Evolutionary conservation across 805 yeast species (phyloP), one percentile per base, ranked within the genome.

Genomic region (Cyberlindnera nakhonratchasimensis): DNA sequence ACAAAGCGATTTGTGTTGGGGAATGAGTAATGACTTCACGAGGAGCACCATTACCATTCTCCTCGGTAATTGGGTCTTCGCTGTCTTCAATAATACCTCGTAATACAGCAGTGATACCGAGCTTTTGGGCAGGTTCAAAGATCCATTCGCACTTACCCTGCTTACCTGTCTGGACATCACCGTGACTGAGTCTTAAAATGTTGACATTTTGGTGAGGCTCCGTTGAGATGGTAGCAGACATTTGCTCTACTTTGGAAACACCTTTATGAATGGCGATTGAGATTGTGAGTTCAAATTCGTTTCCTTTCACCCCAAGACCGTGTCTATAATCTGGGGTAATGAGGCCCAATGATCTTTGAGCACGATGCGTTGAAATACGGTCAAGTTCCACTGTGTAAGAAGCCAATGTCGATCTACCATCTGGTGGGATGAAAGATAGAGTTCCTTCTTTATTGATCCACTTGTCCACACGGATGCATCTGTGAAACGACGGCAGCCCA

Each of bases 361-460:
- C 26, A 12, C 46, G 52, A 1, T 48, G 43, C 2, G 38, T 5
- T 5, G 60, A 46, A 30, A 48, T 41, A 18, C 44, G 45, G 40
- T 62, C 64, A 14, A 82, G 54, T 49, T 84, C 85, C 23, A 85
- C 60, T 6, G 74, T 69, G 61, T 90, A 90, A 9, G 75, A 62
- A 72, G 82, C 74, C 18, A 90, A 58, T 3, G 71, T 67, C 30
- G 79, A 77, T 45, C 67, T 72, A 6, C 95, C 97, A 62, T 91
- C 96, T 0, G 98, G 96, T 5, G 98, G 99, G 16, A 85, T 72
- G 55, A 91, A 87, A 14, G 79, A 69, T 24, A 89, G 57, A 0
- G 64, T 49, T 1, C 79, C 80, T 1, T 74, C 73, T 5, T 54
- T 55, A 26, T 55, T 46, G 1, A 55, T 40, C 87, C 88, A 84